These are phyloP conservation scores for Uronychia setigera DNA, from an alignment of 73 alveolate genomes.

Conservation along the genomic window DNA sequence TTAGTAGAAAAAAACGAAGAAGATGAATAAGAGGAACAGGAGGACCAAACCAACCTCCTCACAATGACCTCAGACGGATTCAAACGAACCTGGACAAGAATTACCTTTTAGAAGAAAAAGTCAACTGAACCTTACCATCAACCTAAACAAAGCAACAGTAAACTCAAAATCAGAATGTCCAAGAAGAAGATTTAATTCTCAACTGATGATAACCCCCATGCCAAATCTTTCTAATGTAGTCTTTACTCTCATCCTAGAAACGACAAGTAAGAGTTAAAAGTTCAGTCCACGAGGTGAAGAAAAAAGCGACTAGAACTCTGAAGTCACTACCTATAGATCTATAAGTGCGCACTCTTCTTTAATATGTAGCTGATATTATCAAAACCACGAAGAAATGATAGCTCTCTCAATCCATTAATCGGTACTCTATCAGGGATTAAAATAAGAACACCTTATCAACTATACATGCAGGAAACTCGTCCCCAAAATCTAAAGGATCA, in stretches of 20 bases:
- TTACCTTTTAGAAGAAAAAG: too few relatives aligned
- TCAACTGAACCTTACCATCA: not conserved
- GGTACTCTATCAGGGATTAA: not conserved
- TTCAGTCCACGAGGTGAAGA: not conserved
- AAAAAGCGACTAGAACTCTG: not conserved
- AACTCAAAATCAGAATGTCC: not conserved
- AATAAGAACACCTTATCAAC: not conserved
- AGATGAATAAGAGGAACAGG: not conserved
- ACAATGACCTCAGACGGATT: not conserved
- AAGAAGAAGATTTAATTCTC: not conserved
- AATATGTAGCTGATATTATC: not conserved
- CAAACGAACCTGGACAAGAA: not conserved
- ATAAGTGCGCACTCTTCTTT: not conserved
- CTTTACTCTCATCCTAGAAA: too few relatives aligned
- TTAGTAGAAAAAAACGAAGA: too few relatives aligned
- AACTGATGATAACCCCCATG: not conserved
- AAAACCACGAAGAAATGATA: not conserved
- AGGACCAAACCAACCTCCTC: not conserved
- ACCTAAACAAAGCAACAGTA: not conserved
- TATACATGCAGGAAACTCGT: too few relatives aligned
- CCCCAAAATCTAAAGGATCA: not conserved
- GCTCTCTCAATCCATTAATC: not conserved
- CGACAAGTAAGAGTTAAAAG: too few relatives aligned
- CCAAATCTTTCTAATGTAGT: too few relatives aligned
- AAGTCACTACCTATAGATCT: not conserved